These are phyloP conservation scores for Taphrina sp. DNA, from an alignment of 1,139 yeast genomes.

Conservation along the genomic window DNA sequence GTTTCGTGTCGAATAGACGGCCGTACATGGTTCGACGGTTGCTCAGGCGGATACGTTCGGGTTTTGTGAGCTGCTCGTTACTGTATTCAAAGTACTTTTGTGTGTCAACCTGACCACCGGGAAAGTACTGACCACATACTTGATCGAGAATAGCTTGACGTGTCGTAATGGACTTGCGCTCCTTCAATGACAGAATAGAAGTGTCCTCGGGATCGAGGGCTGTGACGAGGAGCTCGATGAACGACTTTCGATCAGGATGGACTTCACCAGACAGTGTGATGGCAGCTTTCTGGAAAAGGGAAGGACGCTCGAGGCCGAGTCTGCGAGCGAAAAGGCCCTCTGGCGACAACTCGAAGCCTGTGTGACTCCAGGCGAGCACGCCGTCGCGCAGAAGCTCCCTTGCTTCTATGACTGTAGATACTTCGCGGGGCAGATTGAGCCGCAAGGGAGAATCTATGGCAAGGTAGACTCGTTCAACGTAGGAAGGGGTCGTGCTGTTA, in stretches of 20 bases:
- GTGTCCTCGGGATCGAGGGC: constrained; percentile 28
- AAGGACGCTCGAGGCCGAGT: background rate
- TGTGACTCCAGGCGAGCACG: constrained; percentile 11
- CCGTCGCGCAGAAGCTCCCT: constrained; percentile 23
- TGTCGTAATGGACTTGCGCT: constrained; percentile 6
- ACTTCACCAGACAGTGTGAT: background rate
- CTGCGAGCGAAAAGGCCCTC: constrained; percentile 1
- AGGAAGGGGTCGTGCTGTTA: background rate
- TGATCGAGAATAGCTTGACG: constrained; percentile 20
- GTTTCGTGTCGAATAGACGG: constrained; percentile 9
- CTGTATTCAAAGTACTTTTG: constrained; percentile 4
- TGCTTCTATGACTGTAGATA: constrained; percentile 12
- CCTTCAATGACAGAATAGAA: constrained; percentile 19
- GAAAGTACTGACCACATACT: constrained; percentile 28
- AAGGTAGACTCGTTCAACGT: constrained; percentile 15
- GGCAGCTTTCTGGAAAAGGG: constrained; percentile 9
- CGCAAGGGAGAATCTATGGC: constrained; percentile 10
- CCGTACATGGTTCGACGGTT: constrained; percentile 8
- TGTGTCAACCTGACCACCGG: constrained; percentile 5
- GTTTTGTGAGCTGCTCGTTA: constrained; percentile 5
- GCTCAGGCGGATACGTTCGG: constrained; percentile 15
- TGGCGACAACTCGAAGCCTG: background rate
- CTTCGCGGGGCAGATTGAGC: constrained; percentile 25
- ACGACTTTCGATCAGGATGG: constrained; percentile 1
- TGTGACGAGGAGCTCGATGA: background rate